Conservation (phyloP, 225 moss, liverwort and hornwort genomes). For the Physcomitrium patens region DNA sequence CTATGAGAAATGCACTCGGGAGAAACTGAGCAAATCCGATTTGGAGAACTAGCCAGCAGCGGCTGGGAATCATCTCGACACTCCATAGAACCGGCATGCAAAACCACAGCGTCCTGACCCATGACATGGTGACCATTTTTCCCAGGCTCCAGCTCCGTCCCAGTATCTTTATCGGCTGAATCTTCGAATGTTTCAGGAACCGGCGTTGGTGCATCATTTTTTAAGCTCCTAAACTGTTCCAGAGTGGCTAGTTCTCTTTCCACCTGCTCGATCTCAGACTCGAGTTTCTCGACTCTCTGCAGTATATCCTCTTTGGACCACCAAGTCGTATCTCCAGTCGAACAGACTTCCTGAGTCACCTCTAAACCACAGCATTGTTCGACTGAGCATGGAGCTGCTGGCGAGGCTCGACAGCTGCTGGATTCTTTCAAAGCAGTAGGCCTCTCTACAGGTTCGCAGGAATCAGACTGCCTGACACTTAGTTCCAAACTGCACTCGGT, state of each 20-base stretch:
- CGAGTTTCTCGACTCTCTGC: slow-evolving; percentile 81
- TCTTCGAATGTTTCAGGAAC: slow-evolving; percentile 17
- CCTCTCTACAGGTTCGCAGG: slow-evolving; percentile 38
- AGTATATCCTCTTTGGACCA: slow-evolving; percentile 86
- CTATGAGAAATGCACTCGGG: no score
- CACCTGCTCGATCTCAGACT: slow-evolving; percentile 85
- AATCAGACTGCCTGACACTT: slow-evolving; percentile 37
- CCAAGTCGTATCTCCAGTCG: slow-evolving; percentile 45
- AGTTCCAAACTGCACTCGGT: slow-evolving; percentile 38
- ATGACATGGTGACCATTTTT: slow-evolving; percentile 49
- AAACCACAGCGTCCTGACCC: slow-evolving; percentile 54
- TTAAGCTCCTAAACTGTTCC: slow-evolving; percentile 36
- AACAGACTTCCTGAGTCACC: slow-evolving; percentile 38
- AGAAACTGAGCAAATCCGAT: slow-evolving; percentile 2
- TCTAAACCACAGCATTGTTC: slow-evolving; percentile 45
- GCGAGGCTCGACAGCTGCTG: slow-evolving; percentile 39
- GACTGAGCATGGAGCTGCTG: slow-evolving; percentile 35
- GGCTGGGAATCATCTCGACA: slow-evolving; percentile 38
- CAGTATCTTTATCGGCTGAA: slow-evolving; percentile 16
- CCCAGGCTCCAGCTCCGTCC: slow-evolving; percentile 18
- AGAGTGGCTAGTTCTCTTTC: slow-evolving; percentile 79
- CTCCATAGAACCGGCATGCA: slow-evolving; percentile 23
- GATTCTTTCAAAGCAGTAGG: slow-evolving; percentile 25
- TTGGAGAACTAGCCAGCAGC: slow-evolving; percentile 27
- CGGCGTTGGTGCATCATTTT: neutral